phyloP scores from a whole-genome alignment of 345 rosid species.

The Draba incana region DNA sequence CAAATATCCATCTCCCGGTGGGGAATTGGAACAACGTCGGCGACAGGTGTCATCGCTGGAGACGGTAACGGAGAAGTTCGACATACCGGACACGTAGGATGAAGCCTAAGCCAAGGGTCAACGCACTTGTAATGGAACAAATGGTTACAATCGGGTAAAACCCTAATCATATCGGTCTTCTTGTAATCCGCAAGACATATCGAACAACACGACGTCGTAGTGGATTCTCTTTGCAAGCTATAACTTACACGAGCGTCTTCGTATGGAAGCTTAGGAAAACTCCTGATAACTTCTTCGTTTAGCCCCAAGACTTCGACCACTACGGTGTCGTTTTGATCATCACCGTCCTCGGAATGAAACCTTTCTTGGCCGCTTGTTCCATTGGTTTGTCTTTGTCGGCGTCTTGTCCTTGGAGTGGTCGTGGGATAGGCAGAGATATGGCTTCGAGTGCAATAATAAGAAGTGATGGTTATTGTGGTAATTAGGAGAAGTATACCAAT shows the following conservation, averaged over 20 bases:
- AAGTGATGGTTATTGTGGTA: conserved; percentile 45
- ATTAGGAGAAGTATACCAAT: conserved; percentile 52
- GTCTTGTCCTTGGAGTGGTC: conserved; percentile 18
- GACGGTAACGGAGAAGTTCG: conserved; percentile 75
- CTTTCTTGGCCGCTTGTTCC: conserved; percentile 18
- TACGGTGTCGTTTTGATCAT: conserved; percentile 24
- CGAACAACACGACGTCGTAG: conserved; percentile 63
- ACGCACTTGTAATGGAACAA: conserved; percentile 72
- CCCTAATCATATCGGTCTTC: conserved; percentile 52
- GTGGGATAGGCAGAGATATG: conserved; percentile 34
- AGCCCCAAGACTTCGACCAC: conserved; percentile 56
- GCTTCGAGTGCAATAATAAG: conserved; percentile 49
- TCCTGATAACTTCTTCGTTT: conserved; percentile 63
- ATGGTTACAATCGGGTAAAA: conserved; percentile 77
- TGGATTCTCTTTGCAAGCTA: conserved; percentile 46
- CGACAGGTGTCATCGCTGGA: conserved; percentile 64
- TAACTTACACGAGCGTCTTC: conserved; percentile 57
- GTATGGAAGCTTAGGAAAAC: conserved; percentile 71
- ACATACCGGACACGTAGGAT: conserved; percentile 77
- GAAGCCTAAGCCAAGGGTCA: conserved; percentile 76
- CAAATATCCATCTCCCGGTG: conserved; percentile 22
- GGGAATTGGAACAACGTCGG: conserved; percentile 65
- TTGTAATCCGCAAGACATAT: conserved; percentile 87
- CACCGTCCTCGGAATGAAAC: background rate
- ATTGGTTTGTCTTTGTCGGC: conserved; percentile 32